Base-by-base conservation (phyloP, 2,329 filamentous ascomycete genomes). In the Fusarium sp. region DNA sequence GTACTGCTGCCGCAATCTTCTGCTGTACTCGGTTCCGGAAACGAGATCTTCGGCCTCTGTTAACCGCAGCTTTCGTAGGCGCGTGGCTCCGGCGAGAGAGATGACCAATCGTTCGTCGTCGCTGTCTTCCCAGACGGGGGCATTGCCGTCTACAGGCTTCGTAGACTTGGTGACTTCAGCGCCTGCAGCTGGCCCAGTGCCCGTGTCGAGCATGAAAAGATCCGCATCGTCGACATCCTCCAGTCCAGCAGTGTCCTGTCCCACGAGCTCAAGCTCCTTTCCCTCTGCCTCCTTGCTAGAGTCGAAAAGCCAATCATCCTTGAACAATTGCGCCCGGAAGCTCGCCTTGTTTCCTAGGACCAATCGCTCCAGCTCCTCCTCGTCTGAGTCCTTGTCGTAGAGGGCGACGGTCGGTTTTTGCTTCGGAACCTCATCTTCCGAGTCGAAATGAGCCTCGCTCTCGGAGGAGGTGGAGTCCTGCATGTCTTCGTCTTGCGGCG, bases 101-200 rank as follows among this genome's bases (percentile, higher is more conserved):
- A 99, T 86, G 6, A 89, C 87, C 67, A 97, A 83, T 58, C 92
- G 87, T 76, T 98, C 96, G 76, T 99, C 96, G 74, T 99, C 96
- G 79, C 94, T 98, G 78, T 99, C 96, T 72, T 94, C 89, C 96
- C 96, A 99, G 1, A 89, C 92, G 3, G 90, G 85, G 18, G 83
- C 82, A 42, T 85, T 82, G 50, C 68, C 74, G 14, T 75, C 73
- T 27, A 67, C 65, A 23, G 74, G 65, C 18, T 74, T 70, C 42
- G 68, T 33, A 16, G 75, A 56, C 34, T 79, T 77, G 6, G 76
- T 60, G 9, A 73, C 58, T 10, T 78, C 73, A 27, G 81, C 75
- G 18, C 74, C 78, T n/a, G 74, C 72, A 20, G 81, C 79, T 20
- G 64, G 16, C 1, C 81, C 80, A 23, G 85, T 82, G 40, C 87